Percentiles rank a stretch among this genome's conserved stretches.
phyloP scores from a whole-genome alignment of 1,284 basidiomycete species.

The Ceratobasidium sp. region DNA sequence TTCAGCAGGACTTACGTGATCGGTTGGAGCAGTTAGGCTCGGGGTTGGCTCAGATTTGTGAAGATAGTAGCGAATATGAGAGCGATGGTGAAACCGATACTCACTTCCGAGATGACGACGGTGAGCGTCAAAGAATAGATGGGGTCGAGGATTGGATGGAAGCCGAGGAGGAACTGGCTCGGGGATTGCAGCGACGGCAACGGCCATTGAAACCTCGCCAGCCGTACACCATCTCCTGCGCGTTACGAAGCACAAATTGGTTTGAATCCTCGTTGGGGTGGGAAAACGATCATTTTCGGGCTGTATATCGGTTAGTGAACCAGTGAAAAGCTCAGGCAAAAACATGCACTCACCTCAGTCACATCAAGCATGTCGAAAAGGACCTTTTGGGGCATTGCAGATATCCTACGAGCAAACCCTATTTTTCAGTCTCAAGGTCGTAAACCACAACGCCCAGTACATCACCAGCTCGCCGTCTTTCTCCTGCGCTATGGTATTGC shows the following conservation, averaged over 20 bases:
- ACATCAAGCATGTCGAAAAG: neutral
- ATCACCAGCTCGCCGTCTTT: slow-evolving; percentile 10
- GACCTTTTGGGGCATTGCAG: neutral
- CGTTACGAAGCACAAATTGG: slow-evolving; percentile 10
- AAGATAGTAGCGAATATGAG: neutral
- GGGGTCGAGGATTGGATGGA: neutral
- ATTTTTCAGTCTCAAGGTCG: slow-evolving; percentile 14
- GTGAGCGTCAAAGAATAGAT: neutral
- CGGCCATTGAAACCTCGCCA: neutral
- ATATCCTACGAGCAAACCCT: neutral
- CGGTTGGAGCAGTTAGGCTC: neutral
- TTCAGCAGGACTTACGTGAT: neutral
- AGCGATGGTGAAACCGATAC: too few species aligned
- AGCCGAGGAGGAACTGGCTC: neutral
- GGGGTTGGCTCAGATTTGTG: neutral
- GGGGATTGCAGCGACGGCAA: neutral
- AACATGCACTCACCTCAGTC: neutral
- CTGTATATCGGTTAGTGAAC: slow-evolving; percentile 4
- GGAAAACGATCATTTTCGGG: slow-evolving; percentile 5
- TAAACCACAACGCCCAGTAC: neutral
- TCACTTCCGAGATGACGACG: neutral
- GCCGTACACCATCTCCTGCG: neutral
- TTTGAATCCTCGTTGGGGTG: neutral
- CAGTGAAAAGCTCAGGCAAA: neutral
- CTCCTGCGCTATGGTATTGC: neutral